phyloP scores from a whole-genome alignment of 1,284 basidiomycete genomes.

The Lignosus rhinocerotis region DNA sequence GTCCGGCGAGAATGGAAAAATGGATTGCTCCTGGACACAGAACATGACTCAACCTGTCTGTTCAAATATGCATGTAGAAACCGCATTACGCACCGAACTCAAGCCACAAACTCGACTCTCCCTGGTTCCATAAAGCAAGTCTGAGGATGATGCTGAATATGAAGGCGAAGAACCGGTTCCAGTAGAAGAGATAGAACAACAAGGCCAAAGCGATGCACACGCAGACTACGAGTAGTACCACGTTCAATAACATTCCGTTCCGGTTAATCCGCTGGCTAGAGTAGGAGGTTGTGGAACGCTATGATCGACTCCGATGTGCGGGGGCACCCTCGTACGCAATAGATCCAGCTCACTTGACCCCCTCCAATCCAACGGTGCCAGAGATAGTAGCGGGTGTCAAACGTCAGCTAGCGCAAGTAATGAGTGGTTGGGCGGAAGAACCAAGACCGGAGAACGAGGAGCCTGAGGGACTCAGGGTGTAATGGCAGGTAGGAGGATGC shows the following conservation, averaged over 20 bases:
- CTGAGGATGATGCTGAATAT: conserved; percentile 62
- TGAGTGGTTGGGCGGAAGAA: too few relatives aligned
- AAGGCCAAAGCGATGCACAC: conserved; percentile 70
- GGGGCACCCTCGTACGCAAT: neutral
- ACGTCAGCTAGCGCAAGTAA: too few relatives aligned
- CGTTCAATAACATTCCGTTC: conserved; percentile 49
- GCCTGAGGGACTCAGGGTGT: too few relatives aligned
- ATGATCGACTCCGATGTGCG: neutral
- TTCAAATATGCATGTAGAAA: neutral
- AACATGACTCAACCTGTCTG: neutral
- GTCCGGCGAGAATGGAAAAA: conserved; percentile 84
- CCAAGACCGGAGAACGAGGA: too few relatives aligned
- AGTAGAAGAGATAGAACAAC: conserved; percentile 86
- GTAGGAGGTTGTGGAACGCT: neutral
- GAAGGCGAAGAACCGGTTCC: conserved; percentile 80
- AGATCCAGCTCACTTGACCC: neutral
- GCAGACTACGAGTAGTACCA: conserved; percentile 68
- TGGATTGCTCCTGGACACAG: conserved; percentile 73
- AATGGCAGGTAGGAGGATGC: too few relatives aligned
- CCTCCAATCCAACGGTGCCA: neutral
- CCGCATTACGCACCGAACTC: conserved; percentile 60
- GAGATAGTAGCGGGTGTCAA: neutral
- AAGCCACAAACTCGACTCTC: conserved; percentile 71
- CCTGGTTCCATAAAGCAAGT: conserved; percentile 71
- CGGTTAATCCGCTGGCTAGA: neutral